Conservation (phyloP, 306 rosid genomes). For the Cicer chorassanicum region DNA sequence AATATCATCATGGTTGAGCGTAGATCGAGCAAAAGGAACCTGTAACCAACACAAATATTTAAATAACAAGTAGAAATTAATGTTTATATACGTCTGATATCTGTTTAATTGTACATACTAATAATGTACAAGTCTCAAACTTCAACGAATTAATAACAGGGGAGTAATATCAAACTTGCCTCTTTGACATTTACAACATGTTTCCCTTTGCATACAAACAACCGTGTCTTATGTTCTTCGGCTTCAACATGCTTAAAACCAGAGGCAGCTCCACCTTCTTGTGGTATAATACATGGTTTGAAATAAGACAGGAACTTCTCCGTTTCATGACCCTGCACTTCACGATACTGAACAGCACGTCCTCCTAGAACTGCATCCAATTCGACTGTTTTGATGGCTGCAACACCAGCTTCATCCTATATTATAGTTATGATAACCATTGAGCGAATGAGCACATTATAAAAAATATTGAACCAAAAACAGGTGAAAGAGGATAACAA, state of each 20-base stretch:
- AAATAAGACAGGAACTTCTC: constrained; percentile 89
- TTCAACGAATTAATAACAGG: constrained; percentile 44
- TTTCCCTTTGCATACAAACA: constrained; percentile 86
- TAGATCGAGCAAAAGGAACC: constrained; percentile 87
- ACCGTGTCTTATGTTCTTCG: constrained; percentile 77
- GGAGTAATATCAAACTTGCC: constrained; percentile 66
- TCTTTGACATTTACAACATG: constrained; percentile 96
- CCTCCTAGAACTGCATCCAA: constrained; percentile 98
- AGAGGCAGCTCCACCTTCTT: constrained; percentile 91
- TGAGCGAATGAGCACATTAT: constrained; percentile 16
- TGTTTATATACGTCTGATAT: constrained; percentile 1
- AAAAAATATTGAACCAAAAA: constrained; percentile 33
- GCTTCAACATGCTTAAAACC: constrained; percentile 93
- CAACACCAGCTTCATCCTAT: constrained; percentile 97
- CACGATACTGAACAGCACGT: constrained; percentile 98
- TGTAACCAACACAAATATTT: constrained; percentile 51
- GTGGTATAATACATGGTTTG: constrained; percentile 96
- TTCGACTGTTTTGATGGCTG: constrained; percentile 96
- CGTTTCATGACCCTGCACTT: constrained; percentile 94
- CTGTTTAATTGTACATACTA: constrained; percentile 15
- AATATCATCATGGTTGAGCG: constrained; percentile 93
- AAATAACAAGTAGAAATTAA: constrained; percentile 45
- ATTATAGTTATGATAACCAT: constrained; percentile 42
- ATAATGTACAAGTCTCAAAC: constrained; percentile 41
- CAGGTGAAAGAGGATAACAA: not conserved